Percentiles rank a stretch among this genome's conserved stretches.
Conservation (phyloP, 1,284 basidiomycete species). For the Sutorius eximius region DNA sequence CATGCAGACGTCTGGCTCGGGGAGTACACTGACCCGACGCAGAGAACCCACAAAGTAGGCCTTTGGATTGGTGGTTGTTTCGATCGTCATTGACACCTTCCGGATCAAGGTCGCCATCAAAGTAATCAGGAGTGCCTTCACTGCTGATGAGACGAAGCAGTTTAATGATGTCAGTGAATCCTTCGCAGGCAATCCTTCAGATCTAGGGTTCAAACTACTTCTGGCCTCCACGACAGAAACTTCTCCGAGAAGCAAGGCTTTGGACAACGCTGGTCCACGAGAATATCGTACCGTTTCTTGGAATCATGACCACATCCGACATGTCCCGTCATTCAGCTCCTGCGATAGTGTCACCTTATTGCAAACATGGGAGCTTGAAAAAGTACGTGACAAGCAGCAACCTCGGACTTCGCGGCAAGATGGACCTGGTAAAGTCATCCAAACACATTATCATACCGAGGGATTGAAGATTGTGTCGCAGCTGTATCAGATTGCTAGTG, state of each 20-base stretch:
- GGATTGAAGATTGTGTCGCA: neutral
- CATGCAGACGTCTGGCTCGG: conserved; percentile 30
- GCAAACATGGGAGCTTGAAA: conserved; percentile 23
- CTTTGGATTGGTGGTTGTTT: neutral
- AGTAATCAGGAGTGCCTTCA: conserved; percentile 26
- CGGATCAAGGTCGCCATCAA: conserved; percentile 27
- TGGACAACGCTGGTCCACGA: conserved; percentile 29
- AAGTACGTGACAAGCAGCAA: conserved; percentile 13
- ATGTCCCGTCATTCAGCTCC: conserved; percentile 20
- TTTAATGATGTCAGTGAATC: conserved; percentile 23
- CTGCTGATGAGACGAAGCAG: conserved; percentile 12
- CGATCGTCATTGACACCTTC: neutral
- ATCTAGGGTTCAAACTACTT: neutral
- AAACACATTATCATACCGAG: neutral
- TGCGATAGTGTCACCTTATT: conserved; percentile 32
- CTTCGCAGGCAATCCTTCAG: neutral
- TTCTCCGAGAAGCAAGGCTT: conserved; percentile 31
- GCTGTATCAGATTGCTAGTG: conserved; percentile 24
- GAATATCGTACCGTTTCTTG: conserved; percentile 30
- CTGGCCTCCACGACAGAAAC: conserved; percentile 20
- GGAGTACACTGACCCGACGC: conserved; percentile 15
- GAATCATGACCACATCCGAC: conserved; percentile 21
- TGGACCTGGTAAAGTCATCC: conserved; percentile 21
- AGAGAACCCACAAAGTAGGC: conserved; percentile 5
- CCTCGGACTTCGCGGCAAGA: conserved; percentile 10